Evolutionary conservation across 495 filamentous ascomycete species (phyloP).

Genomic region (Xeromyces bisporus): DNA sequence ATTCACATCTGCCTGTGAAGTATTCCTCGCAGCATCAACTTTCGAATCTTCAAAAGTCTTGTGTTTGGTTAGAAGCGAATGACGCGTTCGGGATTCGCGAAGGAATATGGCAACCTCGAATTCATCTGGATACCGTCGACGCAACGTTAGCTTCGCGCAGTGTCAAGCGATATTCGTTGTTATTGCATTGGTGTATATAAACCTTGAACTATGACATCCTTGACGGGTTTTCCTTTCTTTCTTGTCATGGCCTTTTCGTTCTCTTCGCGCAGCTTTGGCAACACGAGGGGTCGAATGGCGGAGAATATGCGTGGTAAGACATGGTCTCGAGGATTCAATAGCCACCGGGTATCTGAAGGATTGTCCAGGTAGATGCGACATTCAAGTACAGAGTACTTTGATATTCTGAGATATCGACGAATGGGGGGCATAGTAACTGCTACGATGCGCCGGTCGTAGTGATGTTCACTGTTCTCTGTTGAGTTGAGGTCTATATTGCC

Average conservation of each 20-base stretch:
- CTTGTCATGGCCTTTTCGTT: conserved; percentile 41
- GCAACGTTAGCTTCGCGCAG: conserved; percentile 1
- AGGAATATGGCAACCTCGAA: conserved; percentile 92
- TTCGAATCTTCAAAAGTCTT: conserved; percentile 43
- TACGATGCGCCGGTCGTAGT: neutral
- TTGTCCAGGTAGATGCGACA: conserved; percentile 89
- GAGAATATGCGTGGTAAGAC: conserved; percentile 68
- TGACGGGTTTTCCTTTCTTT: conserved; percentile 59
- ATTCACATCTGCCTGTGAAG: conserved; percentile 27
- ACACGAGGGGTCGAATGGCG: conserved; percentile 63
- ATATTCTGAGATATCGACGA: conserved; percentile 67
- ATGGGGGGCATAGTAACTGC: conserved; percentile 52
- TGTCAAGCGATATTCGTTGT: conserved; percentile 1
- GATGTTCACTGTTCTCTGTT: too few species aligned
- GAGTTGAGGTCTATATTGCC: too few species aligned
- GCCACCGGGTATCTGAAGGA: conserved; percentile 69
- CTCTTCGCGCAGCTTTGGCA: conserved; percentile 84
- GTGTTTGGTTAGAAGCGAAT: conserved; percentile 70
- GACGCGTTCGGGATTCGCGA: conserved; percentile 70
- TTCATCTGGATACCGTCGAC: conserved; percentile 62
- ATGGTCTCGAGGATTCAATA: conserved; percentile 49
- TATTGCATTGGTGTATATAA: conserved; percentile 4
- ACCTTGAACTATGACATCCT: conserved; percentile 80
- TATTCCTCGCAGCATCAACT: conserved; percentile 32
- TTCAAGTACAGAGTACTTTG: conserved; percentile 82